Evolutionary conservation across 371 early-diverging fungal species (phyloP), one percentile per base, ranked within the genome.

Genomic region (Haplosporangium sp.): DNA sequence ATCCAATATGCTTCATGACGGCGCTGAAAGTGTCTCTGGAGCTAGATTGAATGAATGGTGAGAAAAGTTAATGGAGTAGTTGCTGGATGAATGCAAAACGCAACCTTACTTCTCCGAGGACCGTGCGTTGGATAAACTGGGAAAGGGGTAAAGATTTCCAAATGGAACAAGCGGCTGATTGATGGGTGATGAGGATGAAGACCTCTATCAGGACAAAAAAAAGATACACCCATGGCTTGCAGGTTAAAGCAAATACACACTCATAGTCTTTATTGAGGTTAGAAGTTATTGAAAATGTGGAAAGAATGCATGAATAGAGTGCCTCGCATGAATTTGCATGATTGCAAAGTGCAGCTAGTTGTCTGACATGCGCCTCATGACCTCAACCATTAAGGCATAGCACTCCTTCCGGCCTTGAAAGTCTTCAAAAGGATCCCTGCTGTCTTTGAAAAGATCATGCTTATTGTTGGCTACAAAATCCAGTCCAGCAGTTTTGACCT

Each of bases 291-390:
- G n/a, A n/a, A n/a, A n/a, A n/a, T 29, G 29, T 2, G 29, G 29
- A 1, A 4, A 29, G 29, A 29, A 29, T 4, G 29, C 29, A 29
- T 29, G 29, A 29, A 29, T 29, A 29, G 29, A 29, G 29, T 29
- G 29, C 29, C 29, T 29, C 29, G 29, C 29, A 29, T 29, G 29
- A 29, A 29, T 29, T 29, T 29, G 29, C 29, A 74, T 64, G 56
- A 86, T 70, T 62, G 82, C 82, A 64, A 50, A 64, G 16, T 59
- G 10, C 29, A 40, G 9, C 42, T 51, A 13, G 51, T 23, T 29
- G 29, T 4, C 13, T 10, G 4, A 52, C 54, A 37, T 50, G 21
- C 45, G 11, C 45, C 6, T 45, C 16, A 45, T 45, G 45, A 45
- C 45, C 16, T 45, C 45, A 16, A 45, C 45, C 45, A 45, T 45